phyloP scores from a whole-genome alignment of 1,284 basidiomycete genomes.

The Meripilus lineatus region DNA sequence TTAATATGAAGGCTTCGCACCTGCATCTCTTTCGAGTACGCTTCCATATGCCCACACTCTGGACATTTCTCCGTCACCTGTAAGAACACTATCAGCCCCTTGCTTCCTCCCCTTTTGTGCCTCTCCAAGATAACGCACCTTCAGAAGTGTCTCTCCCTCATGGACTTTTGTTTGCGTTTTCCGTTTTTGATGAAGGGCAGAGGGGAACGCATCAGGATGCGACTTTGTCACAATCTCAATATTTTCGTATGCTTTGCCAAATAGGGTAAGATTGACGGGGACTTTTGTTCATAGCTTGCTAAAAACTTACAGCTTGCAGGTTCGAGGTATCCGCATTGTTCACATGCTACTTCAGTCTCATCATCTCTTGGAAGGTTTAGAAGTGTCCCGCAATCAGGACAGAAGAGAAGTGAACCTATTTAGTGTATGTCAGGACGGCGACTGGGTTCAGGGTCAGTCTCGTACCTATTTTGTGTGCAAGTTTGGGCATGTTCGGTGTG shows the following conservation, averaged over 20 bases:
- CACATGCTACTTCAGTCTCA: slow-evolving; percentile 75
- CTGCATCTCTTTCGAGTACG: slow-evolving; percentile 77
- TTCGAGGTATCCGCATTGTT: slow-evolving; percentile 85
- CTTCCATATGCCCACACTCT: slow-evolving; percentile 79
- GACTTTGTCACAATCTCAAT: slow-evolving; percentile 88
- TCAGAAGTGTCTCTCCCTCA: slow-evolving; percentile 66
- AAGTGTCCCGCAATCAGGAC: slow-evolving; percentile 87
- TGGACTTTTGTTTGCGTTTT: slow-evolving; percentile 88
- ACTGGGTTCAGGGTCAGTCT: neutral
- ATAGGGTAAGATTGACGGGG: too few relatives aligned
- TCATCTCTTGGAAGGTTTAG: slow-evolving; percentile 82
- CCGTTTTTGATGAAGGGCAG: slow-evolving; percentile 80
- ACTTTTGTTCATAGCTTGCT: neutral
- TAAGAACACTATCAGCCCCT: too few relatives aligned
- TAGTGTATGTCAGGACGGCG: neutral
- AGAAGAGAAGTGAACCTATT: slow-evolving; percentile 88
- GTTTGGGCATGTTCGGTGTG: slow-evolving; percentile 18
- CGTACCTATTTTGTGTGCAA: slow-evolving; percentile 30
- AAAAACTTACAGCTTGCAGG: slow-evolving; percentile 75
- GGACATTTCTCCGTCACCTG: slow-evolving; percentile 94
- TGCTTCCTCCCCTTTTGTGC: too few relatives aligned
- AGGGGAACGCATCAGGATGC: slow-evolving; percentile 93
- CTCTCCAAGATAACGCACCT: slow-evolving; percentile 45
- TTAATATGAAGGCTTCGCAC: slow-evolving; percentile 30
- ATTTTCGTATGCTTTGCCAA: slow-evolving; percentile 81